Conservation (phyloP, 768 basidiomycete species). For the Coprinopsis strossmayeri region DNA sequence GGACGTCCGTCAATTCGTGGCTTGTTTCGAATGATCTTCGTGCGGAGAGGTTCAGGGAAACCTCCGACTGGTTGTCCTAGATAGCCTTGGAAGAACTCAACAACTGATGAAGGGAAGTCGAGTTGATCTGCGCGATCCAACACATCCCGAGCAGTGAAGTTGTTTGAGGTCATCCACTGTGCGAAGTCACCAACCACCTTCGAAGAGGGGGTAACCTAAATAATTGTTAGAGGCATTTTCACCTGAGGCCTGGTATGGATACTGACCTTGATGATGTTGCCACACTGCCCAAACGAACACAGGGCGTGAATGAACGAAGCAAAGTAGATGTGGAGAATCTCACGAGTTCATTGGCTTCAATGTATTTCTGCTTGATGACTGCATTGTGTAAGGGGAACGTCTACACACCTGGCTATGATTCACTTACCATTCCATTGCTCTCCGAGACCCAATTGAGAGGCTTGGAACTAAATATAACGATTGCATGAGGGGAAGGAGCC, state of each 20-base stretch:
- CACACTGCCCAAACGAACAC: conserved; percentile 68
- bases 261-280: conserved; percentile 98
- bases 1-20: conserved; percentile 91
- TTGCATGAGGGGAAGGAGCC: conserved; percentile 13
- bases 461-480: conserved; percentile 76
- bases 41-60: conserved; percentile 95
- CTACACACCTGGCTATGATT: conserved; percentile 10
- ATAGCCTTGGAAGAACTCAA: conserved; percentile 99
- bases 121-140: conserved; percentile 79
- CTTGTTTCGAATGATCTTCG: conserved; percentile 88
- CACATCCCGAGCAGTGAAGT: conserved; percentile 81
- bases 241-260: too few relatives aligned
- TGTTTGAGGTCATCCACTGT: conserved; percentile 98
- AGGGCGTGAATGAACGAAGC: too few relatives aligned
- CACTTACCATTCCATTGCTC: conserved; percentile 85
- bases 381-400: conserved; percentile 11
- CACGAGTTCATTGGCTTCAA: conserved; percentile 94
- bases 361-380: conserved; percentile 98
- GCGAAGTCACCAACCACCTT: conserved; percentile 99
- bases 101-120: conserved; percentile 96
- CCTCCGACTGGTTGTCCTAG: conserved; percentile 97
- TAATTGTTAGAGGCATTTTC: too few relatives aligned
- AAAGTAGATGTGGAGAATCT: conserved; percentile 18
- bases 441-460: conserved; percentile 91
- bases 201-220: conserved; percentile 98